Evolutionary conservation across 2,329 filamentous ascomycete species (phyloP).

Genomic region (Pestalotiopsis fici): DNA sequence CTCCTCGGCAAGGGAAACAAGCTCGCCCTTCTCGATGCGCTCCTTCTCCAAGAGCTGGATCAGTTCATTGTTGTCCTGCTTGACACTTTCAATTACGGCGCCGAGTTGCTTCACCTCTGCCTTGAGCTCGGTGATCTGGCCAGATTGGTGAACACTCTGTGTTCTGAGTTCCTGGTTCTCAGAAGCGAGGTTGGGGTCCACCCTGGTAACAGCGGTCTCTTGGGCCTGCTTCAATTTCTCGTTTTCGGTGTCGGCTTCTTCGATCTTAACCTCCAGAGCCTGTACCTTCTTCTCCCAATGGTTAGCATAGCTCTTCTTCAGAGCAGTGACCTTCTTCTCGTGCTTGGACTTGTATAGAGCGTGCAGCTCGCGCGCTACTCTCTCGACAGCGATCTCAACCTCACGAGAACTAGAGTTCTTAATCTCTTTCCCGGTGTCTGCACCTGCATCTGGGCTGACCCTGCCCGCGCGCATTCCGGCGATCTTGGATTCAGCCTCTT

Average conservation of each 20-base stretch:
- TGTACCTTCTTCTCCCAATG: slow-evolving; percentile 87
- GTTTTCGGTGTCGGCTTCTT: slow-evolving; percentile 71
- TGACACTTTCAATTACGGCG: slow-evolving; percentile 70
- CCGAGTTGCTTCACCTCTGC: slow-evolving; percentile 76
- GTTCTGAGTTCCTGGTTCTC: slow-evolving; percentile 53
- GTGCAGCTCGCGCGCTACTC: slow-evolving; percentile 92
- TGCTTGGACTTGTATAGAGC: slow-evolving; percentile 95
- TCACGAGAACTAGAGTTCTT: slow-evolving; percentile 51
- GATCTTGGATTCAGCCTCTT: slow-evolving; percentile 75
- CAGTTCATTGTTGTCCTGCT: slow-evolving; percentile 68
- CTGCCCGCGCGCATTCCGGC: slow-evolving; percentile 71
- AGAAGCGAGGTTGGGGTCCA: slow-evolving; percentile 46
- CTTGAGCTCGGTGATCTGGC: slow-evolving; percentile 68
- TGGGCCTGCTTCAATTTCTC: slow-evolving; percentile 68
- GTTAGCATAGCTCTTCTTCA: slow-evolving; percentile 83
- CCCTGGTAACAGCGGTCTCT: slow-evolving; percentile 65
- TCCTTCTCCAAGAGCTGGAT: slow-evolving; percentile 70
- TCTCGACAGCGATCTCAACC: slow-evolving; percentile 83
- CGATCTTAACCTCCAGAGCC: slow-evolving; percentile 73
- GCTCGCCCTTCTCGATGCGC: slow-evolving; percentile 79
- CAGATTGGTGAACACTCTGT: slow-evolving; percentile 65
- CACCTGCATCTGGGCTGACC: slow-evolving; percentile 37
- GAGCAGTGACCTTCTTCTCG: slow-evolving; percentile 88
- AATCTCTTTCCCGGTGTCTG: slow-evolving; percentile 33
- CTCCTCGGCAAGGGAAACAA: slow-evolving; percentile 80